Evolutionary conservation across 2,329 filamentous ascomycete genomes (phyloP), one percentile per base, ranked within the genome.

Genomic region (Sordariomycetes sp.): DNA sequence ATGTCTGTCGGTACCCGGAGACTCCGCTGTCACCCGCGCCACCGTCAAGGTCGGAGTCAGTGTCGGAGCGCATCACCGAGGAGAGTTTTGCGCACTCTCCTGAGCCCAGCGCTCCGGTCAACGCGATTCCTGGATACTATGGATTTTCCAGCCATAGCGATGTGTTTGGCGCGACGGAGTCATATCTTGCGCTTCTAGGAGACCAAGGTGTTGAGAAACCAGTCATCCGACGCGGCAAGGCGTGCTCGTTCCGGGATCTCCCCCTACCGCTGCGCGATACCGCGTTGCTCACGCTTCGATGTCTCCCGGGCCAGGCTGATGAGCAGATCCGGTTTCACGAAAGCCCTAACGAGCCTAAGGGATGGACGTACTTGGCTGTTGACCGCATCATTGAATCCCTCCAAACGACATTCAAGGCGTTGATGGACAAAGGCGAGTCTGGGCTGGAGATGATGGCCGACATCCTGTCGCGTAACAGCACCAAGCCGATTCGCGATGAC

Each of bases 71-170:
- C n/a, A 18, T 15, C 20, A 14, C 15, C 20, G 28, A 8, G 14
- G 14, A 20, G 11, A 15, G 8, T 16, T 4, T 19, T 12, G 16
- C 17, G n/a, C n/a, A n/a, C n/a, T n/a, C n/a, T n/a, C n/a, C n/a
- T n/a, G n/a, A n/a, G n/a, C n/a, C 31, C 42, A 17, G 38, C 46
- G 19, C 18, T 15, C 11, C 30, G 26, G n/a, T 41, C 49, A 6
- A 37, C 41, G 10, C 30, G 34, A n/a, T n/a, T 4, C 36, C 45
- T 11, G 64, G 63, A 2, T 66, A 65, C 46, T 50, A 67, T n/a
- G 63, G 63, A 34, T 63, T 57, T 42, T 65, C 61, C 3, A 66
- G 60, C 36, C 61, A 61, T 39, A 58, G 50, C 32, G 50, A 54
- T 11, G 58, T 65, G 16, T 61, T 59, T 31, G 57, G 61, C 15